These are phyloP conservation scores for Globisporangium okanoganense DNA, from an alignment of 352 stramenopile genomes.

Conservation along the genomic window DNA sequence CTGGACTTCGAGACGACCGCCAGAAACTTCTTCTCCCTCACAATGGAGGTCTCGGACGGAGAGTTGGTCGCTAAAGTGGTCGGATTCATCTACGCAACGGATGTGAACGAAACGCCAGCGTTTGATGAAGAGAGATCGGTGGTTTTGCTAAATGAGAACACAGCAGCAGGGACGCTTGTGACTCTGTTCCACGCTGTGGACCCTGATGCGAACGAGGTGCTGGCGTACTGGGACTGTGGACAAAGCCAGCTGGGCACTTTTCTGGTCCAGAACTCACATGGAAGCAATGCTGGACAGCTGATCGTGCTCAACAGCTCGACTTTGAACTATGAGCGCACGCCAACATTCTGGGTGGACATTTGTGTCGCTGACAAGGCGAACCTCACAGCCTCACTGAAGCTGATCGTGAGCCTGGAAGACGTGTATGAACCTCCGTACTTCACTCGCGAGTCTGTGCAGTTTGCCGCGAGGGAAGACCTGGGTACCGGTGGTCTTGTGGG, in stretches of 20 bases:
- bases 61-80: slow-evolving; percentile 17
- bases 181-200: slow-evolving; percentile 27
- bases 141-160: not conserved
- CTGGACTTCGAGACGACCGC: slow-evolving; percentile 25
- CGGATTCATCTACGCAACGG: slow-evolving; percentile 23
- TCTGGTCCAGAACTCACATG: slow-evolving; percentile 18
- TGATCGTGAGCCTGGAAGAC: slow-evolving; percentile 32
- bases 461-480: slow-evolving; percentile 30
- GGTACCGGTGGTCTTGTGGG: slow-evolving; percentile 13
- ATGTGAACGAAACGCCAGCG: slow-evolving; percentile 38
- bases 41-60: slow-evolving; percentile 32
- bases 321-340: slow-evolving; percentile 37
- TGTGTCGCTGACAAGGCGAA: slow-evolving; percentile 42
- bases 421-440: slow-evolving; percentile 54
- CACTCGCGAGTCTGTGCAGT: slow-evolving; percentile 17
- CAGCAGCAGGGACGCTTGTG: slow-evolving; percentile 11
- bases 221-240: slow-evolving; percentile 41
- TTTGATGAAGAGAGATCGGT: not conserved
- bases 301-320: slow-evolving; percentile 30
- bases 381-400: slow-evolving; percentile 18
- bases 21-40: slow-evolving; percentile 19
- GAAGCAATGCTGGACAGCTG: slow-evolving; percentile 14
- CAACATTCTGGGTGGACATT: slow-evolving; percentile 38
- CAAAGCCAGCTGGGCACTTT: slow-evolving; percentile 36
- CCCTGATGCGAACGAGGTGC: slow-evolving; percentile 28